These are phyloP conservation scores for Aspergillus asperescens DNA, from an alignment of 495 filamentous ascomycete genomes.

Conservation along the genomic window DNA sequence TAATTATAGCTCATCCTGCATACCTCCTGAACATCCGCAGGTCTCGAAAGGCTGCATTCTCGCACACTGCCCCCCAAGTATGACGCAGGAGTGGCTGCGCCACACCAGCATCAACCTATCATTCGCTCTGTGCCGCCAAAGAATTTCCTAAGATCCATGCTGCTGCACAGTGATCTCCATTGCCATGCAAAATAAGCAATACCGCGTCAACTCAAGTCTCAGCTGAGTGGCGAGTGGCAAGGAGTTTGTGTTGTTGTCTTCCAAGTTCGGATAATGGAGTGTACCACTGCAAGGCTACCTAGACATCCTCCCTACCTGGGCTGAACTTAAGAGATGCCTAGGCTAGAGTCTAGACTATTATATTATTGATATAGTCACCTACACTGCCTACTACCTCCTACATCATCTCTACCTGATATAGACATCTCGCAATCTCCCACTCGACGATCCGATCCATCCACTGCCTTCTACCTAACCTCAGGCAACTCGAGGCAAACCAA, in stretches of 20 bases:
- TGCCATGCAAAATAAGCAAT: background rate
- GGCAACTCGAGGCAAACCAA: background rate
- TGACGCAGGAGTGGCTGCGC: slow-evolving; percentile 11
- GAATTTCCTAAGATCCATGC: background rate
- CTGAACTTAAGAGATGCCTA: no score
- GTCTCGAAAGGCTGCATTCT: background rate
- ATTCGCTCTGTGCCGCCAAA: background rate
- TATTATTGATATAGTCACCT: background rate
- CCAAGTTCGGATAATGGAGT: no score
- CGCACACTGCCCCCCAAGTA: slow-evolving; percentile 13
- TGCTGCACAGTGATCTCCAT: background rate
- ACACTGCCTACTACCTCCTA: background rate
- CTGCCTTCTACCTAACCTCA: background rate
- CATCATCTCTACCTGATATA: background rate
- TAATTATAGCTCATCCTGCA: slow-evolving; percentile 11
- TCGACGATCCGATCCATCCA: background rate
- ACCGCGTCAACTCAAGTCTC: background rate
- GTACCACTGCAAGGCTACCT: no score
- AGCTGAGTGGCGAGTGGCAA: no score
- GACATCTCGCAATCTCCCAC: background rate
- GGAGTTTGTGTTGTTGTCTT: no score
- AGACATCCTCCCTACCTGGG: no score
- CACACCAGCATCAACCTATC: background rate
- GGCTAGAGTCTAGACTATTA: no score
- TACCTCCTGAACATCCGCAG: background rate